phyloP scores from a whole-genome alignment of 177 flowering plant genomes.

The Telopea speciosissima region DNA sequence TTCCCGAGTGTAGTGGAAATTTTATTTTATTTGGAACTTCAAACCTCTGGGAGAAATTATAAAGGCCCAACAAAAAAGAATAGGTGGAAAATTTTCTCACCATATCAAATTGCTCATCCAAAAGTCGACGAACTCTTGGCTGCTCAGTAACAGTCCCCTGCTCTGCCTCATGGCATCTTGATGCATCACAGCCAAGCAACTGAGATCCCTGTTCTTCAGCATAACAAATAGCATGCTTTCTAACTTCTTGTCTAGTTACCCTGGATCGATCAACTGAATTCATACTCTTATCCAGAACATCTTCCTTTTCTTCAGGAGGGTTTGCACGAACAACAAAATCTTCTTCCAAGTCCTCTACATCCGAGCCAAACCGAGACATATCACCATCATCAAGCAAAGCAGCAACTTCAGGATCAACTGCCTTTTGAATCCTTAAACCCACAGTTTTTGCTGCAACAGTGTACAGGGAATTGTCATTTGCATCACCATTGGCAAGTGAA shows the following conservation, averaged over 20 bases:
- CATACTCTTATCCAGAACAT: slow-evolving; percentile 21
- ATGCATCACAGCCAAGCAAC: slow-evolving; percentile 2
- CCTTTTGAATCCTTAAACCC: slow-evolving; percentile 63
- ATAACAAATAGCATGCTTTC: neutral
- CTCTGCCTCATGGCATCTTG: slow-evolving; percentile 8
- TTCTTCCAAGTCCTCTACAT: slow-evolving; percentile 88
- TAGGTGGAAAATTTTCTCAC: slow-evolving; percentile 29
- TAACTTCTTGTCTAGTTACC: slow-evolving; percentile 1
- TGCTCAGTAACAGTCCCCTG: slow-evolving; percentile 29
- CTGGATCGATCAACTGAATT: slow-evolving; percentile 17
- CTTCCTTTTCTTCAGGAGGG: slow-evolving; percentile 36
- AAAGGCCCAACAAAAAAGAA: neutral
- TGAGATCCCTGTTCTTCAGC: slow-evolving; percentile 11
- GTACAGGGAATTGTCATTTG: slow-evolving; percentile 35
- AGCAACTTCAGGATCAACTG: slow-evolving; percentile 70
- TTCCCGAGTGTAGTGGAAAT: neutral
- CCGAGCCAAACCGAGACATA: slow-evolving; percentile 67
- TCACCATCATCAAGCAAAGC: slow-evolving; percentile 74
- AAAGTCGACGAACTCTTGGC: slow-evolving; percentile 51
- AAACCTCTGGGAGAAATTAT: neutral
- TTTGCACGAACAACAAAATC: slow-evolving; percentile 82
- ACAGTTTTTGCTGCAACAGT: slow-evolving; percentile 55
- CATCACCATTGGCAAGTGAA: slow-evolving; percentile 24
- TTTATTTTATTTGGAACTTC: neutral
- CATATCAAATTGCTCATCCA: slow-evolving; percentile 89